phyloP scores from a whole-genome alignment of 345 rosid species.

The Ailanthus altissimus region DNA sequence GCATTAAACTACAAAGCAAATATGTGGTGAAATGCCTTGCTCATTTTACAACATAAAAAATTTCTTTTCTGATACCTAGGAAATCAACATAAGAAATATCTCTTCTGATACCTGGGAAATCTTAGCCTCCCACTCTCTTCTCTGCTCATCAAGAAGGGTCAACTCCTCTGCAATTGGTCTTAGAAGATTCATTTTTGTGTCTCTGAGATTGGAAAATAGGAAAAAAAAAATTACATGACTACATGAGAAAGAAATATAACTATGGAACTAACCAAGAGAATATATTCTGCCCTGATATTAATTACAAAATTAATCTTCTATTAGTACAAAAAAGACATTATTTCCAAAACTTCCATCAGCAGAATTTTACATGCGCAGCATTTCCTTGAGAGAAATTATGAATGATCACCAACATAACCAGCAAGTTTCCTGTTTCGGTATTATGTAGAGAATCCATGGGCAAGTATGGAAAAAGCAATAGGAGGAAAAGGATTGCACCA shows the following conservation, averaged over 20 bases:
- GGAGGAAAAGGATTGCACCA: neutral
- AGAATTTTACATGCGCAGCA: neutral
- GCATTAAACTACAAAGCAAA: conserved; percentile 61
- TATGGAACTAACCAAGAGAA: neutral
- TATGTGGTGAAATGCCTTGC: conserved; percentile 22
- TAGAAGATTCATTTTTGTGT: conserved; percentile 66
- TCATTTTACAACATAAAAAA: conserved; percentile 10
- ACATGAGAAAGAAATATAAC: neutral
- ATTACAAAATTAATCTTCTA: neutral
- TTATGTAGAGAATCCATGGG: neutral
- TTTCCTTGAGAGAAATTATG: neutral
- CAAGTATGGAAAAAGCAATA: neutral
- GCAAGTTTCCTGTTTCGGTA: neutral
- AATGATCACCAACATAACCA: neutral
- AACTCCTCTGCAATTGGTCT: conserved; percentile 58
- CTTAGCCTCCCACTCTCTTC: conserved; percentile 61
- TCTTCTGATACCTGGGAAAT: conserved; percentile 58
- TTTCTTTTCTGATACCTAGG: too few species aligned
- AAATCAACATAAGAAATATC: too few species aligned
- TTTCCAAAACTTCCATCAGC: neutral
- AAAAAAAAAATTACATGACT: neutral
- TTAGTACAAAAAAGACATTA: neutral
- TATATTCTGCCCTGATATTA: neutral
- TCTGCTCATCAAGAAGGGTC: conserved; percentile 64
- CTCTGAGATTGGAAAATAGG: conserved; percentile 41